Percentiles rank a stretch among this genome's conserved stretches.
These are phyloP conservation scores for Phytophthora uliginosa DNA, from an alignment of 352 stramenopile species.

Conservation along the genomic window DNA sequence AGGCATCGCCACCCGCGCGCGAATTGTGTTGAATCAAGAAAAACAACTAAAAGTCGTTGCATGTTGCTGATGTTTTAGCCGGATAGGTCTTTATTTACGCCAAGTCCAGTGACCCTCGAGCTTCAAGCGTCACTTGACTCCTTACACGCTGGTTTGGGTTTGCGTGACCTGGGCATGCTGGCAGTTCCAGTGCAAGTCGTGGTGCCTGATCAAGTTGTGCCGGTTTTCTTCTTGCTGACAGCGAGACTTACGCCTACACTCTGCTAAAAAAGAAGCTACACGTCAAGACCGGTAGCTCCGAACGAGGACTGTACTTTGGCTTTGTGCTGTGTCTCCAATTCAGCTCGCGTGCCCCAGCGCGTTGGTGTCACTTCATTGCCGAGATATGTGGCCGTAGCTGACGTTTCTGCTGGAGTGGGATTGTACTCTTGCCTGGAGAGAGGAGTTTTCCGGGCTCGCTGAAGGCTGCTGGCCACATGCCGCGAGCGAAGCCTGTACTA, in stretches of 20 bases:
- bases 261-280: constrained; percentile 15
- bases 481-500: constrained; percentile 24
- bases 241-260: constrained; percentile 36
- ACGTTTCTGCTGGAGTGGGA: constrained; percentile 35
- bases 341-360: constrained; percentile 45
- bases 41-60: constrained; percentile 14
- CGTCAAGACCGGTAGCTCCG: constrained; percentile 1
- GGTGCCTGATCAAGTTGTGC: constrained; percentile 66
- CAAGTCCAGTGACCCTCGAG: constrained; percentile 13
- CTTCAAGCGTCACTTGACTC: constrained; percentile 27
- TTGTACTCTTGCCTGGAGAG: constrained; percentile 47
- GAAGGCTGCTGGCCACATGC: constrained; percentile 1
- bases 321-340: constrained; percentile 45
- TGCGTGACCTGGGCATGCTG: constrained; percentile 44
- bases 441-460: constrained; percentile 29
- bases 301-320: constrained; percentile 43
- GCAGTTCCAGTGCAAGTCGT: constrained; percentile 59
- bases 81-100: constrained; percentile 6
- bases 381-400: constrained; percentile 36
- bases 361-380: constrained; percentile 38
- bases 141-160: constrained; percentile 53
- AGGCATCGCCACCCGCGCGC: constrained; percentile 2
- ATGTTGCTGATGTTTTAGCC: constrained; percentile 3
- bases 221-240: constrained; percentile 49
- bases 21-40: constrained; percentile 24